These are phyloP conservation scores for Symbiodinium pilosum DNA, from an alignment of 73 alveolate genomes.

Conservation along the genomic window DNA sequence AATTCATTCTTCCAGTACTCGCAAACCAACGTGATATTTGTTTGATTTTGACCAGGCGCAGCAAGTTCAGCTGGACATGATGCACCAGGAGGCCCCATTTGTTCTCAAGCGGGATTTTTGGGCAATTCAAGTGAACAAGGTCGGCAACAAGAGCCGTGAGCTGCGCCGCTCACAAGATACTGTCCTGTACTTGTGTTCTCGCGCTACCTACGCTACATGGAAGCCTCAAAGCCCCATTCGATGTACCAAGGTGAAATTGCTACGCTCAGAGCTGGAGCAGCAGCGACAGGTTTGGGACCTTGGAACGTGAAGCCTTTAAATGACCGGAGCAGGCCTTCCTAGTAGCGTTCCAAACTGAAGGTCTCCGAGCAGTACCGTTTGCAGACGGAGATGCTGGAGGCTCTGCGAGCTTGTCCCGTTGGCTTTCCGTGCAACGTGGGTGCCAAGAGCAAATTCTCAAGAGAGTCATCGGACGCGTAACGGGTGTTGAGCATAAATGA, in stretches of 20 bases:
- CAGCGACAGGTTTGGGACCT: conserved; percentile 33
- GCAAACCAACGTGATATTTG: not conserved
- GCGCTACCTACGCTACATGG: too few species aligned
- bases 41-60: conserved; percentile 18
- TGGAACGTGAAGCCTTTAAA: too few species aligned
- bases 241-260: conserved; percentile 7
- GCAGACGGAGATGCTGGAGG: conserved; percentile 83
- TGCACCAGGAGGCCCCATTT: conserved; percentile 58
- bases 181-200: conserved; percentile 21
- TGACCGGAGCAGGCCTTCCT: too few species aligned
- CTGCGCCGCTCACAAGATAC: conserved; percentile 85
- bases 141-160: conserved; percentile 84
- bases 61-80: conserved; percentile 38
- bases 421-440: too few species aligned
- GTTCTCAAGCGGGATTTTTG: not conserved
- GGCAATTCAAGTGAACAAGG: not conserved
- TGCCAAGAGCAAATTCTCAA: too few species aligned
- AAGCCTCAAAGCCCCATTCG: too few species aligned
- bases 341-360: not conserved
- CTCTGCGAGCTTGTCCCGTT: too few species aligned
- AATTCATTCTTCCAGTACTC: too few species aligned
- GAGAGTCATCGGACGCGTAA: too few species aligned
- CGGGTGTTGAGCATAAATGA: too few species aligned
- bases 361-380: conserved; percentile 76
- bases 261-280: conserved; percentile 80